Conservation (phyloP, 2,329 filamentous ascomycete species). For the Talaromyces sp. region DNA sequence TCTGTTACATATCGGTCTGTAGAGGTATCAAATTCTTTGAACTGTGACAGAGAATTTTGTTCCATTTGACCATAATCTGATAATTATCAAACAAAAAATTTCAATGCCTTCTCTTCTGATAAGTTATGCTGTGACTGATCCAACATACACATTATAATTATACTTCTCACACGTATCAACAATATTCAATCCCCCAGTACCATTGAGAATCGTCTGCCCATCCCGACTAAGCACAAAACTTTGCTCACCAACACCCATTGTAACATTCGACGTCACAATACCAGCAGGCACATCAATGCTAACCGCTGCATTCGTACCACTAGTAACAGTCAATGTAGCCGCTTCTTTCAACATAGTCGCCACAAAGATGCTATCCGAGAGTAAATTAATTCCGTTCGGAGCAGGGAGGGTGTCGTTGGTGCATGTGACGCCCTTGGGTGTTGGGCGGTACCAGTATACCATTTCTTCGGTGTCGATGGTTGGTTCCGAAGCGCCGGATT, state of each 20-base stretch:
- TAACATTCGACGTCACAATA: constrained; percentile 32
- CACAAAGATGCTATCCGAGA: constrained; percentile 33
- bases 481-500: background rate
- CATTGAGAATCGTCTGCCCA: constrained; percentile 21
- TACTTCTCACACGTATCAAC: constrained; percentile 30
- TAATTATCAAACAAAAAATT: background rate
- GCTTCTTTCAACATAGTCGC: constrained; percentile 33
- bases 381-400: constrained; percentile 29
- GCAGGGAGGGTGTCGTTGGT: constrained; percentile 28
- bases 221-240: constrained; percentile 30
- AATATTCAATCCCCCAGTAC: constrained; percentile 26
- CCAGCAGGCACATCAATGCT: constrained; percentile 32
- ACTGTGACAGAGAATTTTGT: background rate
- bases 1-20: background rate
- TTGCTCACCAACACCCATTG: constrained; percentile 34
- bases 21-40: background rate
- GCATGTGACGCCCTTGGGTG: constrained; percentile 30
- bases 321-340: constrained; percentile 31
- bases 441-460: constrained; percentile 37
- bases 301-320: constrained; percentile 27
- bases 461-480: constrained; percentile 28
- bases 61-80: background rate
- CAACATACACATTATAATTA: constrained; percentile 38
- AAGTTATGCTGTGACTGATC: constrained; percentile 19
- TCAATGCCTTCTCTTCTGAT: background rate